These are phyloP conservation scores for Candida ovalis DNA, from an alignment of 805 yeast genomes.

Conservation along the genomic window DNA sequence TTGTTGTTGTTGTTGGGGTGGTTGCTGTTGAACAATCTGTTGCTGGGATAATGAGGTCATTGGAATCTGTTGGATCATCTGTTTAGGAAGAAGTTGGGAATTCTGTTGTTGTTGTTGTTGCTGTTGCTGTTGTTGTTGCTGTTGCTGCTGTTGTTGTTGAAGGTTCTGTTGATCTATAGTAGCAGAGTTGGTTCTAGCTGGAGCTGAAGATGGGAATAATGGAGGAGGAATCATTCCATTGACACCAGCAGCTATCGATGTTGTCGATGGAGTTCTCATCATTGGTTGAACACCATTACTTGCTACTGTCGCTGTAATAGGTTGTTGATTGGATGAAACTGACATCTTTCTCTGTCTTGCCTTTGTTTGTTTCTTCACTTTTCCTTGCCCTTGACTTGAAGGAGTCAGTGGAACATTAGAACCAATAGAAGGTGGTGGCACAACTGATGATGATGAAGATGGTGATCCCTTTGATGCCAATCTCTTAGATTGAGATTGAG, in stretches of 20 bases:
- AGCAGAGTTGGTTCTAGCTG: neutral
- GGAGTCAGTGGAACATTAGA: too few relatives aligned
- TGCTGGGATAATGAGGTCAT: neutral
- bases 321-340: neutral
- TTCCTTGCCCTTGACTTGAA: neutral
- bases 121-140: neutral
- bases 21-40: neutral
- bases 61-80: neutral
- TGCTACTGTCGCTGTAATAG: neutral
- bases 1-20: too few relatives aligned
- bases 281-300: neutral
- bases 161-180: neutral
- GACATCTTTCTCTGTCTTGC: conserved; percentile 7
- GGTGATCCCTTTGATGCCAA: neutral
- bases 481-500: neutral
- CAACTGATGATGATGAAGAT: neutral
- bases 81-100: neutral
- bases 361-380: conserved; percentile 2
- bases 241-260: conserved; percentile 25
- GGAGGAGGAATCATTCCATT: conserved; percentile 27
- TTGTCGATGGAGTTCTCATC: conserved; percentile 10
- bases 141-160: neutral
- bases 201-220: conserved; percentile 18
- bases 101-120: neutral
- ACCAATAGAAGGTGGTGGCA: neutral